Conservation (phyloP, 176 grass and related monocot genomes). For the Triticum timopheevii region DNA sequence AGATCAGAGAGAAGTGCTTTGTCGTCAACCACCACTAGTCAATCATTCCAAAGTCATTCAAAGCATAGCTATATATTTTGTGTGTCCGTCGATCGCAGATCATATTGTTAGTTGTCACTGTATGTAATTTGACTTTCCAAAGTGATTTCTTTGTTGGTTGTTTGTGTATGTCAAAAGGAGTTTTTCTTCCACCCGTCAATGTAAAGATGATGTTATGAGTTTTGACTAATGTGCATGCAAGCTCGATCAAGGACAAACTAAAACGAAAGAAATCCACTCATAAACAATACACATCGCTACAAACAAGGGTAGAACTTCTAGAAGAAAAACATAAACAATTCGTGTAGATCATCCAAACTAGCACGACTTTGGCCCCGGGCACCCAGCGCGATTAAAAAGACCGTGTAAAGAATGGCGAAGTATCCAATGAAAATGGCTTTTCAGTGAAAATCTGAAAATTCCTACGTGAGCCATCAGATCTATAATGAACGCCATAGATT, state of each 20-base stretch:
- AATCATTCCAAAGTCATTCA: too few species aligned
- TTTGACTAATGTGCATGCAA: neutral
- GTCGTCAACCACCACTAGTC: slow-evolving; percentile 20
- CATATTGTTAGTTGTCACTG: neutral
- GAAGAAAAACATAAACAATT: neutral
- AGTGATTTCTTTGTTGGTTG: neutral
- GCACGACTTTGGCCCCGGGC: neutral
- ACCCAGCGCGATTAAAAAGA: neutral
- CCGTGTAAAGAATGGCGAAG: slow-evolving; percentile 5
- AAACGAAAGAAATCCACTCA: neutral
- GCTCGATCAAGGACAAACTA: neutral
- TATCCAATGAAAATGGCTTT: too few species aligned
- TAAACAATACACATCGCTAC: neutral
- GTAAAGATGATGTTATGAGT: neutral
- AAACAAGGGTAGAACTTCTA: neutral
- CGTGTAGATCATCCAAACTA: neutral
- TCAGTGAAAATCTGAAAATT: too few species aligned
- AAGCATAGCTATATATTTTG: neutral
- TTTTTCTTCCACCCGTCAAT: too few species aligned
- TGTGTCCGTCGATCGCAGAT: neutral
- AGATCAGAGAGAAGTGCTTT: slow-evolving; percentile 43
- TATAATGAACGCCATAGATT: too few species aligned
- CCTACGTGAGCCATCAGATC: too few species aligned
- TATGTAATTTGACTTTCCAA: neutral
- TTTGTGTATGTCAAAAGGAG: neutral